phyloP scores from a whole-genome alignment of 768 basidiomycete genomes.

The Gymnopilus dilepis region DNA sequence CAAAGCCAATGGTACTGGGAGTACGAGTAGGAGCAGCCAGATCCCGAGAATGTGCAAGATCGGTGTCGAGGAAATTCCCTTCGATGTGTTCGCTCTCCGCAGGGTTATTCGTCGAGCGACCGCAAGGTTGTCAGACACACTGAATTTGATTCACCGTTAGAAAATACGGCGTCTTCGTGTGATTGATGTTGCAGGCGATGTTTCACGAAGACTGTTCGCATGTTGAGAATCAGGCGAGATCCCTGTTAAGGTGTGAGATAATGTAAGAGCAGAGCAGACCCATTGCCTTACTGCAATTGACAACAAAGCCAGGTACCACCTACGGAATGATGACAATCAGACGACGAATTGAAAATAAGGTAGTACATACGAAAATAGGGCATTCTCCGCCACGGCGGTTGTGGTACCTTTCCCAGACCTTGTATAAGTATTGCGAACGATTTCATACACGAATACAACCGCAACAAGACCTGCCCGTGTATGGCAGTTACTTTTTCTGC shows the following conservation, averaged over 20 bases:
- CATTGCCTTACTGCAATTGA: neutral
- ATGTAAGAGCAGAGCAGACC: too few relatives aligned
- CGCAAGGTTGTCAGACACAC: neutral
- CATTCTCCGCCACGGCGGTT: neutral
- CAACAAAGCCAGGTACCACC: neutral
- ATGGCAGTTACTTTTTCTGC: too few relatives aligned
- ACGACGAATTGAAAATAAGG: neutral
- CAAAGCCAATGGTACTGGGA: too few relatives aligned
- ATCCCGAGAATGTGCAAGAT: too few relatives aligned
- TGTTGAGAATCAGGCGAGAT: constrained; percentile 11
- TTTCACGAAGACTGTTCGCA: constrained; percentile 3
- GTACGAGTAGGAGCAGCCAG: too few relatives aligned
- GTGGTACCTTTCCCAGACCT: neutral
- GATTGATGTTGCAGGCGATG: neutral
- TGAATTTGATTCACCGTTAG: neutral
- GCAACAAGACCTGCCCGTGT: neutral
- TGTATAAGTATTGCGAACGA: neutral
- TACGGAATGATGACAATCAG: neutral
- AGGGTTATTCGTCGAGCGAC: neutral
- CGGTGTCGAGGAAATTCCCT: too few relatives aligned
- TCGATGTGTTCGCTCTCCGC: too few relatives aligned
- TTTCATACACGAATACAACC: neutral
- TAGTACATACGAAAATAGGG: neutral
- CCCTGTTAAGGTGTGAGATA: neutral
- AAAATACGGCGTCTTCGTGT: neutral